Conservation (phyloP, 164 flowering plant genomes). For the Nymphaea thermarum region DNA sequence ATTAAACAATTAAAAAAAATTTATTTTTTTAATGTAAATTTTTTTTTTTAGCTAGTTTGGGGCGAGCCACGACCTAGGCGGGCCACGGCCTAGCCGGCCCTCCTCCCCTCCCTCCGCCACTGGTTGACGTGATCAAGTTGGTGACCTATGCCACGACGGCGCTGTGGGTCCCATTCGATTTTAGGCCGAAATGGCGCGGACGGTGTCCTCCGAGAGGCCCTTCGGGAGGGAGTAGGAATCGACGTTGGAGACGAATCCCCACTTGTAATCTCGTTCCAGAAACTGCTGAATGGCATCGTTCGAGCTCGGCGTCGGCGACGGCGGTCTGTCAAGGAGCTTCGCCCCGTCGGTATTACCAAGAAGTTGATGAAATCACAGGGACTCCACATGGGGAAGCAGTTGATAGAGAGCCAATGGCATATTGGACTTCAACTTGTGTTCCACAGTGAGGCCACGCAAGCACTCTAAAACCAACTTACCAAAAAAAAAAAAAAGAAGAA, state of each 20-base stretch:
- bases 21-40: too few species aligned
- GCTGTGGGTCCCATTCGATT: too few species aligned
- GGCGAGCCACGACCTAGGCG: too few species aligned
- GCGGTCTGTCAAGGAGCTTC: slow-evolving; percentile 8
- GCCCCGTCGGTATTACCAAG: slow-evolving; percentile 28
- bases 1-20: too few species aligned
- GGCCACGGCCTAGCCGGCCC: too few species aligned
- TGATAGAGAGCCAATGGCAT: neutral
- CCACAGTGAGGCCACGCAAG: slow-evolving; percentile 5
- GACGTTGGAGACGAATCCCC: slow-evolving; percentile 55
- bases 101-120: too few species aligned
- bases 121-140: too few species aligned
- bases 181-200: slow-evolving; percentile 54
- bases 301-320: neutral
- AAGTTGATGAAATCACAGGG: slow-evolving; percentile 25
- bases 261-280: slow-evolving; percentile 62
- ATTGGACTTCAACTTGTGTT: slow-evolving; percentile 26
- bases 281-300: slow-evolving; percentile 50
- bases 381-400: slow-evolving; percentile 18
- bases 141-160: too few species aligned
- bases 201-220: slow-evolving; percentile 72
- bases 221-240: slow-evolving; percentile 78
- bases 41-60: too few species aligned
- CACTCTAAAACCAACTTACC: too few species aligned
- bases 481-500: too few species aligned